Conservation (phyloP, 345 rosid genomes). For the Murraya koenigii region DNA sequence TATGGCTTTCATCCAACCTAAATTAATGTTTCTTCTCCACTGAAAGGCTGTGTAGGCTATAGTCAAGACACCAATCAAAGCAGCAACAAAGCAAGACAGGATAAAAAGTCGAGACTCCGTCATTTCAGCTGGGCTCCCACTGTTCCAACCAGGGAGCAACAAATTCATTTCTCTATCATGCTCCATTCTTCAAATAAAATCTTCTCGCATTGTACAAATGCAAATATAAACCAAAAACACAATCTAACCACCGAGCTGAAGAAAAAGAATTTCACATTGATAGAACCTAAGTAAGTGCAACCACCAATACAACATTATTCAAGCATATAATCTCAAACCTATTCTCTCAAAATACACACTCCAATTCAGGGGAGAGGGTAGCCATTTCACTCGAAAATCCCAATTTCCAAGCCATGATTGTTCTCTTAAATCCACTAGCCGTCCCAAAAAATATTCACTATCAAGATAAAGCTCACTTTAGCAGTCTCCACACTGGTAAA, state of each 20-base stretch:
- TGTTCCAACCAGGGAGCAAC: slow-evolving; percentile 48
- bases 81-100: slow-evolving; percentile 66
- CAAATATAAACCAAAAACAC: neutral
- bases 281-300: neutral
- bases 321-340: neutral
- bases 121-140: slow-evolving; percentile 45
- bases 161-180: slow-evolving; percentile 52
- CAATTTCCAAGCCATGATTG: neutral
- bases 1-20: slow-evolving; percentile 93
- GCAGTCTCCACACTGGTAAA: neutral
- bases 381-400: neutral
- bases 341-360: neutral
- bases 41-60: slow-evolving; percentile 90
- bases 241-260: neutral
- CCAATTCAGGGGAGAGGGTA: neutral
- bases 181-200: slow-evolving; percentile 48
- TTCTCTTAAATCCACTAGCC: slow-evolving; percentile 2
- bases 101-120: slow-evolving; percentile 57
- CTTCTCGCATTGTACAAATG: slow-evolving; percentile 23
- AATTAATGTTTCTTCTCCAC: slow-evolving; percentile 92
- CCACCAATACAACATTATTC: neutral
- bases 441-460: neutral
- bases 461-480: neutral
- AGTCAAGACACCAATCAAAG: slow-evolving; percentile 74
- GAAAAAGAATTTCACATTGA: slow-evolving; percentile 3